These are phyloP conservation scores for Mycocentrospora acerina DNA, from an alignment of 2,329 filamentous ascomycete genomes.

Conservation along the genomic window DNA sequence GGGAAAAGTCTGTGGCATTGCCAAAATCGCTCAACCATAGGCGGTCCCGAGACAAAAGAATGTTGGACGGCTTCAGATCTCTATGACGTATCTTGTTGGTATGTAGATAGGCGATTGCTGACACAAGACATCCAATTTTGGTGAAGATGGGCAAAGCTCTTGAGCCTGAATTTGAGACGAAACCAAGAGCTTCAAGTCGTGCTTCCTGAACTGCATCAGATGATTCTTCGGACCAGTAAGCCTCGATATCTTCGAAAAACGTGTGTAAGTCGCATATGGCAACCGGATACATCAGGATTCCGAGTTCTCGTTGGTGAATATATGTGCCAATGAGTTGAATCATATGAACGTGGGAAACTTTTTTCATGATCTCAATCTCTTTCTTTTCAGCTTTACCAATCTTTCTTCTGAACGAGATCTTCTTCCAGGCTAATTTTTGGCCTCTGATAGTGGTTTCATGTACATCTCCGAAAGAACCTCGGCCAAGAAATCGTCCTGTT, in stretches of 20 bases:
- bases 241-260: conserved; percentile 22
- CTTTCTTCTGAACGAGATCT: conserved; percentile 11
- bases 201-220: not conserved
- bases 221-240: conserved; percentile 48
- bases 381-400: conserved; percentile 14
- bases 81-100: conserved; percentile 21
- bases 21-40: conserved; percentile 27
- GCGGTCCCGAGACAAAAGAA: conserved; percentile 11
- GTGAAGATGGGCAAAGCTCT: conserved; percentile 44
- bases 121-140: conserved; percentile 19
- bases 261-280: conserved; percentile 21
- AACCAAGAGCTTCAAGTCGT: too few relatives aligned
- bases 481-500: conserved; percentile 37
- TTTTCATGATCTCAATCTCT: conserved; percentile 25
- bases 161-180: conserved; percentile 48
- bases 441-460: conserved; percentile 15
- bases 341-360: conserved; percentile 18
- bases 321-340: conserved; percentile 26
- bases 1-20: conserved; percentile 23
- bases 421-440: conserved; percentile 20
- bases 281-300: conserved; percentile 20
- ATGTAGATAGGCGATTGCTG: conserved; percentile 22
- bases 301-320: conserved; percentile 14
- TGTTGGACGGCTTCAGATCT: conserved; percentile 25
- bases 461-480: conserved; percentile 21